Evolutionary conservation across 805 yeast species (phyloP).

Genomic region (Candida succiphila): DNA sequence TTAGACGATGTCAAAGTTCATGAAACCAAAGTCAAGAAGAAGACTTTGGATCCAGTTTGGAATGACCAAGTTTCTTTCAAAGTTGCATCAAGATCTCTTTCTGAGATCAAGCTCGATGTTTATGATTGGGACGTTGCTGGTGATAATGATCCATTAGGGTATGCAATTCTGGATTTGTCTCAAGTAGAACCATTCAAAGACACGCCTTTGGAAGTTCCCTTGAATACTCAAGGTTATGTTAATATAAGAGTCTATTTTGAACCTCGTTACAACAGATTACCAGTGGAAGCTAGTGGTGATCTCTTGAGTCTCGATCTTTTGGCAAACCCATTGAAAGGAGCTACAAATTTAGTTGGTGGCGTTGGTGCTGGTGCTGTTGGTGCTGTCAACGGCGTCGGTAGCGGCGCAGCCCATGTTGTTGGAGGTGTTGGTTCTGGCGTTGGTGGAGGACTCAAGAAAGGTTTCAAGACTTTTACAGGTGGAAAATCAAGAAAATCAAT

Average conservation of each 20-base stretch:
- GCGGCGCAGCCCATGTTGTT: constrained; percentile 26
- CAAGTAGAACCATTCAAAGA: constrained; percentile 32
- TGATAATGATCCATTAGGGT: constrained; percentile 51
- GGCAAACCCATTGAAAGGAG: constrained; percentile 38
- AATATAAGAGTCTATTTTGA: constrained; percentile 41
- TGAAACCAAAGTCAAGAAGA: constrained; percentile 55
- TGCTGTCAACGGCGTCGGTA: constrained; percentile 24
- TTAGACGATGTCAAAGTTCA: constrained; percentile 44
- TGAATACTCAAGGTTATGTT: constrained; percentile 61
- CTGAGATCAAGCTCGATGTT: constrained; percentile 36
- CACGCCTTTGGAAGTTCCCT: constrained; percentile 33
- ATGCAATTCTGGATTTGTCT: constrained; percentile 37
- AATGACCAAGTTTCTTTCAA: constrained; percentile 55
- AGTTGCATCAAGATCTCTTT: constrained; percentile 52
- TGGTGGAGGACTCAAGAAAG: constrained; percentile 13
- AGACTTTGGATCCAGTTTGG: constrained; percentile 68
- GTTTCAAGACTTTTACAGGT: constrained; percentile 6
- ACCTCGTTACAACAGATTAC: constrained; percentile 65
- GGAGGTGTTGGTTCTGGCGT: constrained; percentile 9
- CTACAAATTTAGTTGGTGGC: constrained; percentile 28
- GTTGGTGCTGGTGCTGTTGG: constrained; percentile 33
- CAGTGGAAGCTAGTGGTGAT: constrained; percentile 33
- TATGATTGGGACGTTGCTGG: constrained; percentile 79
- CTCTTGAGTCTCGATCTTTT: constrained; percentile 6
- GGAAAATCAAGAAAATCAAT: constrained; percentile 10